A percentile compares a stretch with the other conserved stretches of the same genome.
Conservation (phyloP, 75 land plant genomes). For the Azolla pinnata region DNA sequence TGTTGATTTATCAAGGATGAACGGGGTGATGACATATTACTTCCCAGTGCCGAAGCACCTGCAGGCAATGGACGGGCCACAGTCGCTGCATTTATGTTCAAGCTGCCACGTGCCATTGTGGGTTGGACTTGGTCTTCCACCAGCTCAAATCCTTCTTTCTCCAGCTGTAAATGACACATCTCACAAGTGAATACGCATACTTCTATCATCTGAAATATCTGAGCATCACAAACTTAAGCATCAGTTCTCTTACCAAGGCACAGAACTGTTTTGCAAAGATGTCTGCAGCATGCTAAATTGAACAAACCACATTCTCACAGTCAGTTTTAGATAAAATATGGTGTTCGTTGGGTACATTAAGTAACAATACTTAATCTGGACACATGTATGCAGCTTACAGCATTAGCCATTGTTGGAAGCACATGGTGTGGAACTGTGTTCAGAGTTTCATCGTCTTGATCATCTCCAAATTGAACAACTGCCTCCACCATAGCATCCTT, state of each 20-base stretch:
- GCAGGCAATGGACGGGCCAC: slow-evolving; percentile 36
- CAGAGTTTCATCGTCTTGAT: slow-evolving; percentile 42
- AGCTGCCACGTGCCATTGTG: slow-evolving; percentile 19
- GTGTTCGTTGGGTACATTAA: no score
- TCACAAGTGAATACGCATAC: neutral
- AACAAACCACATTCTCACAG: no score
- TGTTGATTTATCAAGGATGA: slow-evolving; percentile 24
- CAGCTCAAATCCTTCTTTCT: slow-evolving; percentile 54
- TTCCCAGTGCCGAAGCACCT: slow-evolving; percentile 35
- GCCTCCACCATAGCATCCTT: slow-evolving; percentile 73
- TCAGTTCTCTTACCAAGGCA: slow-evolving; percentile 49
- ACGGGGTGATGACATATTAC: slow-evolving; percentile 27
- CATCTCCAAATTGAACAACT: slow-evolving; percentile 55
- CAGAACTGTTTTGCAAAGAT: slow-evolving; percentile 64
- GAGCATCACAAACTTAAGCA: neutral
- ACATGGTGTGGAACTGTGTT: slow-evolving; percentile 37
- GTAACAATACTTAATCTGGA: slow-evolving; percentile 12
- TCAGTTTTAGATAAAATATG: no score
- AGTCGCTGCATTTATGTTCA: slow-evolving; percentile 27
- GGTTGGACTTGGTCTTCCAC: slow-evolving; percentile 48
- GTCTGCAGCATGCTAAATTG: slow-evolving; percentile 89
- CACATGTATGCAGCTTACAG: slow-evolving; percentile 38
- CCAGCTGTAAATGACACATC: slow-evolving; percentile 40
- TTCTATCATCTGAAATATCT: no score
- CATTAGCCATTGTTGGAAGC: slow-evolving; percentile 53